These are phyloP conservation scores for Cardamine occulta DNA, from an alignment of 345 rosid genomes.

Conservation along the genomic window DNA sequence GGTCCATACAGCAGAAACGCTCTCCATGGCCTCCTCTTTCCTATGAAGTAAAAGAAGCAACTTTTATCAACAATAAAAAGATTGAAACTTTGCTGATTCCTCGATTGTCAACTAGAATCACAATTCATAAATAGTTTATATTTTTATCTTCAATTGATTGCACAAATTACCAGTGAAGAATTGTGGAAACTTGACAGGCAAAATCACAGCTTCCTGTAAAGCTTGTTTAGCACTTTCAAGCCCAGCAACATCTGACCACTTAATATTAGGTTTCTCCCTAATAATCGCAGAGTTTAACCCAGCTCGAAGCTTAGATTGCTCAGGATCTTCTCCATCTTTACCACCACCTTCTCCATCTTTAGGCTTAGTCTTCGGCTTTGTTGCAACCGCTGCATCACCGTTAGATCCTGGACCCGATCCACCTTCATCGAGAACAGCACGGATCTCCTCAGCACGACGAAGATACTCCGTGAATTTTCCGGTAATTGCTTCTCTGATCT, in stretches of 20 bases:
- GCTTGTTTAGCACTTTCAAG: conserved; percentile 94
- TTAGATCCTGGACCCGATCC: conserved; percentile 73
- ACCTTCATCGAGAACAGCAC: conserved; percentile 85
- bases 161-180: conserved; percentile 74
- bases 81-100: neutral
- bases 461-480: conserved; percentile 86
- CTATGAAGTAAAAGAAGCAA: conserved; percentile 37
- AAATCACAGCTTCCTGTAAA: conserved; percentile 90
- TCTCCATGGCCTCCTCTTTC: conserved; percentile 94
- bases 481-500: conserved; percentile 82
- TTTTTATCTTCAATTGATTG: neutral
- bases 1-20: conserved; percentile 93
- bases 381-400: conserved; percentile 78
- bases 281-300: conserved; percentile 84
- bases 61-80: neutral
- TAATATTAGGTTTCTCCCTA: conserved; percentile 86
- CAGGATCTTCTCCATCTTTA: conserved; percentile 79
- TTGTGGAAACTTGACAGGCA: conserved; percentile 96
- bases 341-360: conserved; percentile 74
- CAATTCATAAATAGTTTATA: neutral
- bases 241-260: conserved; percentile 95
- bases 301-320: conserved; percentile 76
- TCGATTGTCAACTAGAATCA: neutral
- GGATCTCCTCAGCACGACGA: conserved; percentile 97
- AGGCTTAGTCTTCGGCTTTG: conserved; percentile 70